Evolutionary conservation across 768 basidiomycete genomes (phyloP).

Genomic region (Suillus discolor): DNA sequence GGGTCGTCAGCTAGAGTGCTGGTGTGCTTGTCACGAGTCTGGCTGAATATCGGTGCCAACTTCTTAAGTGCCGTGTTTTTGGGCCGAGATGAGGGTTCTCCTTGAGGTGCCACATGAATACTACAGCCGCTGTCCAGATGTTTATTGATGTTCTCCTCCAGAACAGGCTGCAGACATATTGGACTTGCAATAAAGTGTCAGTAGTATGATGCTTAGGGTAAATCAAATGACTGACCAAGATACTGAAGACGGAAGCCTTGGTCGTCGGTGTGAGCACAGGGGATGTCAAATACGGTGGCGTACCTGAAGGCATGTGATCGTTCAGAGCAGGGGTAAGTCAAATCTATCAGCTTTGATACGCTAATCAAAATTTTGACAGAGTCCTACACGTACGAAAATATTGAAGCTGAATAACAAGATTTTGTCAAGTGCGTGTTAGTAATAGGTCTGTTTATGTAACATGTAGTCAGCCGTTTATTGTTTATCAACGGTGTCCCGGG

Average conservation of each 20-base stretch:
- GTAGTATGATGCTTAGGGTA: neutral
- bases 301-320: neutral
- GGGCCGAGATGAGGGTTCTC: constrained; percentile 14
- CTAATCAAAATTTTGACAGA: neutral
- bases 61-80: constrained; percentile 24
- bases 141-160: constrained; percentile 45
- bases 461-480: too few relatives aligned
- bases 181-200: constrained; percentile 37
- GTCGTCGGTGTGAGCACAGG: neutral
- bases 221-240: constrained; percentile 26
- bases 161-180: constrained; percentile 47
- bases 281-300: neutral
- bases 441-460: too few relatives aligned
- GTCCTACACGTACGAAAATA: neutral
- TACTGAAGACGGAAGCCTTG: constrained; percentile 16
- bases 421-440: neutral
- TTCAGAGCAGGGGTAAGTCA: neutral
- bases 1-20: constrained; percentile 15
- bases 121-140: constrained; percentile 54
- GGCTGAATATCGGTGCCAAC: constrained; percentile 47
- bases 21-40: constrained; percentile 19
- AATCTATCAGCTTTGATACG: neutral
- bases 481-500: neutral
- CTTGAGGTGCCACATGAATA: constrained; percentile 19
- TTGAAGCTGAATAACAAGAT: neutral